Conservation (phyloP, 352 stramenopile species). For the Globisporangium perplexum region DNA sequence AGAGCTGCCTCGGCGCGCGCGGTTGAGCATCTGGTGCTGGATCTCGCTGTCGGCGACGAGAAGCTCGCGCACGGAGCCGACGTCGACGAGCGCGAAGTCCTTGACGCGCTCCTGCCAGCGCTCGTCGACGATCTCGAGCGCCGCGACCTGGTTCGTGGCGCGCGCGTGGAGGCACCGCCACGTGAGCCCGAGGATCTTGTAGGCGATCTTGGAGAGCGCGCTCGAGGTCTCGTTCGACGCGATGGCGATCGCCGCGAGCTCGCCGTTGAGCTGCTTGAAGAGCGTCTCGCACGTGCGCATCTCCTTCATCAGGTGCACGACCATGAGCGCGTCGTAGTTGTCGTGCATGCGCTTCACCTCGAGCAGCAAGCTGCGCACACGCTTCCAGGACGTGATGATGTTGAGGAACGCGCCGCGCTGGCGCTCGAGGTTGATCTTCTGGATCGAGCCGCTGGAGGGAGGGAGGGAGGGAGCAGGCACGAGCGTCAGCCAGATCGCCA, state of each 20-base stretch:
- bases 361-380: constrained; percentile 51
- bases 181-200: constrained; percentile 60
- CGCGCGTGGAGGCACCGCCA: constrained; percentile 50
- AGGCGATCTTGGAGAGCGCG: constrained; percentile 55
- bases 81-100: constrained; percentile 52
- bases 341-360: constrained; percentile 21
- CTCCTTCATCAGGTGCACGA: constrained; percentile 72
- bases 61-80: constrained; percentile 44
- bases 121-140: constrained; percentile 54
- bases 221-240: constrained; percentile 72
- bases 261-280: constrained; percentile 67
- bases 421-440: constrained; percentile 55
- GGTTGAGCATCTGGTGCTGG: constrained; percentile 14
- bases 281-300: constrained; percentile 74
- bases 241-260: constrained; percentile 54
- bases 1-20: constrained; percentile 15
- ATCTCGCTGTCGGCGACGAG: constrained; percentile 41
- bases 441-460: constrained; percentile 32
- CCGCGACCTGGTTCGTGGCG: constrained; percentile 19
- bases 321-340: constrained; percentile 67
- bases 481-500: not conserved
- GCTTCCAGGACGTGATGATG: constrained; percentile 72
- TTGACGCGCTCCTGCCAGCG: constrained; percentile 53
- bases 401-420: constrained; percentile 56
- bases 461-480: no score